A percentile compares a stretch with the other conserved stretches of the same genome.
phyloP scores from a whole-genome alignment of 2,329 filamentous ascomycete genomes.

The Botrytis byssoidea region DNA sequence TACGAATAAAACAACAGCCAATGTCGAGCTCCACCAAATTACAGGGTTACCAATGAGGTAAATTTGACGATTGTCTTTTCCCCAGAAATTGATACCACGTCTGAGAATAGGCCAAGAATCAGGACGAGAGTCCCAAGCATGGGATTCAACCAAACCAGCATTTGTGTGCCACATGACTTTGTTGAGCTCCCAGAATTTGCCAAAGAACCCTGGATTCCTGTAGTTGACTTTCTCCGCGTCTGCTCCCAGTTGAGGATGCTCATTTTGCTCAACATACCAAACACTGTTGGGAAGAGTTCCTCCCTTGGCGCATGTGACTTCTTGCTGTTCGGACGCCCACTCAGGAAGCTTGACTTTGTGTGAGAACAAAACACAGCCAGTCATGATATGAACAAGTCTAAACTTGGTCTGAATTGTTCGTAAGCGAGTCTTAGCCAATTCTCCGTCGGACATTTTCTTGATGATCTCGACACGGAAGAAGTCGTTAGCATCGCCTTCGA shows the following conservation, averaged over 20 bases:
- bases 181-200: conserved; percentile 96
- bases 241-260: conserved; percentile 72
- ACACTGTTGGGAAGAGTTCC: conserved; percentile 93
- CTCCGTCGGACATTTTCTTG: conserved; percentile 79
- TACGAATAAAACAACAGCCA: conserved; percentile 72
- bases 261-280: conserved; percentile 94
- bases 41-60: conserved; percentile 94
- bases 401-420: conserved; percentile 98
- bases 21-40: conserved; percentile 88
- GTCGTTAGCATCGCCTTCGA: conserved; percentile 95
- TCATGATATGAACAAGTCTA: conserved; percentile 93
- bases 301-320: conserved; percentile 93
- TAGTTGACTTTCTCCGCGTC: conserved; percentile 95
- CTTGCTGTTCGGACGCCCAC: conserved; percentile 97
- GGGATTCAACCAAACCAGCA: conserved; percentile 90
- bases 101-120: conserved; percentile 87
- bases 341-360: conserved; percentile 99
- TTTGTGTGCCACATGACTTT: conserved; percentile 99
- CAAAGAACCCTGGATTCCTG: conserved; percentile 87
- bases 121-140: conserved; percentile 96
- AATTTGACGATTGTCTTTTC: conserved; percentile 87
- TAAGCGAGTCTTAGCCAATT: conserved; percentile 76
- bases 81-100: conserved; percentile 99
- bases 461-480: conserved; percentile 93
- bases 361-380: conserved; percentile 91